These are phyloP conservation scores for Chloranthus sessilifolius DNA, from an alignment of 164 flowering plant species.

Conservation along the genomic window DNA sequence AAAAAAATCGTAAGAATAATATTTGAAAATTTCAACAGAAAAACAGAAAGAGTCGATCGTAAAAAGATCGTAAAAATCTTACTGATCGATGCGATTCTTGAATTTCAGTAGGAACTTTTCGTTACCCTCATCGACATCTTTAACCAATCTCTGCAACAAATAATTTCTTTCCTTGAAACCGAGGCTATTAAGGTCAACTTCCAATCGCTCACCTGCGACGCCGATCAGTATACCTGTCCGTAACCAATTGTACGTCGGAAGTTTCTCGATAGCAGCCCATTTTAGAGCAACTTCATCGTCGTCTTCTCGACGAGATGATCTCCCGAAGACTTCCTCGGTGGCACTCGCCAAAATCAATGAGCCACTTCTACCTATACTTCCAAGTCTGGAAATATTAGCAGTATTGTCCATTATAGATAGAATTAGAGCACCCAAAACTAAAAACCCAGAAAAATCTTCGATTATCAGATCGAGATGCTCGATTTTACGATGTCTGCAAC, in stretches of 20 bases:
- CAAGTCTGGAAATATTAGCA: not conserved
- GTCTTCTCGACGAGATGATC: constrained; percentile 3
- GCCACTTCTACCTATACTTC: not conserved
- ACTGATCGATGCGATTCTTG: constrained; percentile 68
- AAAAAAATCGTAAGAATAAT: not conserved
- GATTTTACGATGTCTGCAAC: no score
- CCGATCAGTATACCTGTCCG: not conserved
- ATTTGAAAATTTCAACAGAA: no score
- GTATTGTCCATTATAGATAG: constrained; percentile 7
- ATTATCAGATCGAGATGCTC: no score
- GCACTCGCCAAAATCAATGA: constrained; percentile 5
- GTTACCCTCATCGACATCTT: constrained; percentile 78
- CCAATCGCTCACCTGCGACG: constrained; percentile 22
- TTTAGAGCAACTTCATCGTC: constrained; percentile 11
- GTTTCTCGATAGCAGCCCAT: constrained; percentile 13
- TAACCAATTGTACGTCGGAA: constrained; percentile 6
- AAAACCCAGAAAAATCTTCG: no score
- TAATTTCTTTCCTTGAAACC: constrained; percentile 45
- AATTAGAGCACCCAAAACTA: no score
- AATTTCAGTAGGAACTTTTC: constrained; percentile 71
- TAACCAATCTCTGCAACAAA: constrained; percentile 62
- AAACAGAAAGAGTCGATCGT: no score
- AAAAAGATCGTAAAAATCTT: constrained; percentile 9
- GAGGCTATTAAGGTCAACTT: constrained; percentile 62
- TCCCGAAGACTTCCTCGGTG: constrained; percentile 1